phyloP scores from a whole-genome alignment of 768 basidiomycete species.

The Mycena leptocephala region DNA sequence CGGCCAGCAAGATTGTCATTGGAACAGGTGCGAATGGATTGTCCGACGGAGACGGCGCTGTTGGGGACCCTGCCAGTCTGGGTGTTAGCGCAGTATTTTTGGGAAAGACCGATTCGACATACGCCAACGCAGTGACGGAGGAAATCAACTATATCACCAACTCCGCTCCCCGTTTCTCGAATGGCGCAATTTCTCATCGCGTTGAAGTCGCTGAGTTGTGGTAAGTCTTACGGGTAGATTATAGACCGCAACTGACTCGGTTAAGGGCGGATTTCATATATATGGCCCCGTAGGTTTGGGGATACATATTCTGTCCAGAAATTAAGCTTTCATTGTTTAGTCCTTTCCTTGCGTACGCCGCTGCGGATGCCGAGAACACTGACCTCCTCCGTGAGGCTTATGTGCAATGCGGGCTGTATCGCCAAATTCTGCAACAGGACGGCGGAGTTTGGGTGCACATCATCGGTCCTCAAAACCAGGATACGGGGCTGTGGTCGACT shows the following conservation, averaged over 20 bases:
- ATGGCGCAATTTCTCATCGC: slow-evolving; percentile 66
- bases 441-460: slow-evolving; percentile 58
- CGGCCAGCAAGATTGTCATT: slow-evolving; percentile 53
- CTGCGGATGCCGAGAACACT: slow-evolving; percentile 50
- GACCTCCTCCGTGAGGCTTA: slow-evolving; percentile 58
- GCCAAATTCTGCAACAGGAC: slow-evolving; percentile 46
- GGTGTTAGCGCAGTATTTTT: slow-evolving; percentile 64
- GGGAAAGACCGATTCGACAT: slow-evolving; percentile 54
- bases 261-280: slow-evolving; percentile 56
- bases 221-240: slow-evolving; percentile 41
- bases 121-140: slow-evolving; percentile 48
- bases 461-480: slow-evolving; percentile 37
- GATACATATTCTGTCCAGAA: background rate
- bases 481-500: slow-evolving; percentile 41
- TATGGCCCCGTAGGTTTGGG: slow-evolving; percentile 48
- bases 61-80: slow-evolving; percentile 64
- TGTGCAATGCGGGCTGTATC: slow-evolving; percentile 59
- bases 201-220: slow-evolving; percentile 57
- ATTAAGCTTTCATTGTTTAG: background rate
- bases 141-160: slow-evolving; percentile 53
- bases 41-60: slow-evolving; percentile 57
- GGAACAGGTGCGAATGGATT: slow-evolving; percentile 54
- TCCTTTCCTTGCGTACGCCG: slow-evolving; percentile 62
- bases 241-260: background rate
- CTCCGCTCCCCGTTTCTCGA: slow-evolving; percentile 55